A percentile compares a stretch with the other conserved stretches of the same genome.
These are phyloP conservation scores for Sugiyamaella valdiviana DNA, from an alignment of 805 yeast species.

Conservation along the genomic window DNA sequence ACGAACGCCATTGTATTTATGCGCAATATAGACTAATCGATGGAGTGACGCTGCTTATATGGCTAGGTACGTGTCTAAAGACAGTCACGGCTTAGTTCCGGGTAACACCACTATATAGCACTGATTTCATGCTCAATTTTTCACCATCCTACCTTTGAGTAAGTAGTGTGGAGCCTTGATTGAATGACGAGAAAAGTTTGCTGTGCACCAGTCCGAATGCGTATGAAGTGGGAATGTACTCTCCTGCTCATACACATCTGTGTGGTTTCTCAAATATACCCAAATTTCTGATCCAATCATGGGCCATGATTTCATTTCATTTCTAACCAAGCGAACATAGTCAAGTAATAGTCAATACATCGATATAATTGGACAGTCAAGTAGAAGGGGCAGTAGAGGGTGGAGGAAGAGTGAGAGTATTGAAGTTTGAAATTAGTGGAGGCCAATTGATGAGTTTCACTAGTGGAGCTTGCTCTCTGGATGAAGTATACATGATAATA, in stretches of 20 bases:
- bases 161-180: background rate
- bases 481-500: too few relatives aligned
- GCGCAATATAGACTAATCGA: too few relatives aligned
- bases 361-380: background rate
- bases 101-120: background rate
- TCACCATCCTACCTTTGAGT: background rate
- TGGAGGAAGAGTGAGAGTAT: too few relatives aligned
- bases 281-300: slow-evolving; percentile 16
- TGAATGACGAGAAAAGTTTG: slow-evolving; percentile 19
- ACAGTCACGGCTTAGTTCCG: background rate
- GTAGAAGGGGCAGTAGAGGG: too few relatives aligned
- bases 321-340: slow-evolving; percentile 3
- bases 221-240: slow-evolving; percentile 13
- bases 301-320: background rate
- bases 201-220: slow-evolving; percentile 35
- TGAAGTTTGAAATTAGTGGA: too few relatives aligned
- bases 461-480: too few relatives aligned
- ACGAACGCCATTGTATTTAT: too few relatives aligned
- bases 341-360: background rate
- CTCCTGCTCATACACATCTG: slow-evolving; percentile 13
- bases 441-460: too few relatives aligned
- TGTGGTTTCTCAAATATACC: slow-evolving; percentile 19
- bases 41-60: too few relatives aligned
- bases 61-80: too few relatives aligned
- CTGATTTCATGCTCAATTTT: background rate